Conservation (phyloP, 2,329 filamentous ascomycete species). For the Tothia fuscella region DNA sequence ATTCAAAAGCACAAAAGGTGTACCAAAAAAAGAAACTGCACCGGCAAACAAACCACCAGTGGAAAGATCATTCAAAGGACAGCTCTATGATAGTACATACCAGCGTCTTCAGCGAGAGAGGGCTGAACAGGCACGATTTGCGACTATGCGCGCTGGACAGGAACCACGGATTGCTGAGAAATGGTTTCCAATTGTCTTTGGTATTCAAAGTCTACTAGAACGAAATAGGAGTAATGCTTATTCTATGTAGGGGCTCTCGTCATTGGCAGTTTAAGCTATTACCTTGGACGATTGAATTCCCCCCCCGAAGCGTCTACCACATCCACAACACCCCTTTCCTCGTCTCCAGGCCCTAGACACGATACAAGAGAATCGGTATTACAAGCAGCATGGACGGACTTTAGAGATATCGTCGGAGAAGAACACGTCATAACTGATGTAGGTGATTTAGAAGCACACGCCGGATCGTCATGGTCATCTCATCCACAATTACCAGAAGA, state of each 20-base stretch:
- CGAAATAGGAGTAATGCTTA: not conserved
- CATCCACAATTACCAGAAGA: conserved; percentile 30
- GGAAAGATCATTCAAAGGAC: conserved; percentile 44
- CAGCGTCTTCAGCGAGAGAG: conserved; percentile 47
- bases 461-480: conserved; percentile 54
- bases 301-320: conserved; percentile 33
- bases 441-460: conserved; percentile 42
- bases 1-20: no score
- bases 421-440: conserved; percentile 49
- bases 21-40: no score
- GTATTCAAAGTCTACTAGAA: not conserved
- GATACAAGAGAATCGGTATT: conserved; percentile 45
- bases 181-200: conserved; percentile 1
- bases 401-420: conserved; percentile 48
- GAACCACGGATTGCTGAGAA: conserved; percentile 6
- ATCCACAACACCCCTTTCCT: conserved; percentile 46
- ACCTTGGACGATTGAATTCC: conserved; percentile 36
- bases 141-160: conserved; percentile 26
- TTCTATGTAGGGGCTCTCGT: conserved; percentile 35
- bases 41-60: no score
- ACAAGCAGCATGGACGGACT: conserved; percentile 53
- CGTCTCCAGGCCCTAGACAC: conserved; percentile 38
- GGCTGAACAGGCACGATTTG: conserved; percentile 41
- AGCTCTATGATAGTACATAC: conserved; percentile 50
- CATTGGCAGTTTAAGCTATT: conserved; percentile 42